These are phyloP conservation scores for Usnea hakonensis DNA, from an alignment of 495 filamentous ascomycete genomes.

Conservation along the genomic window DNA sequence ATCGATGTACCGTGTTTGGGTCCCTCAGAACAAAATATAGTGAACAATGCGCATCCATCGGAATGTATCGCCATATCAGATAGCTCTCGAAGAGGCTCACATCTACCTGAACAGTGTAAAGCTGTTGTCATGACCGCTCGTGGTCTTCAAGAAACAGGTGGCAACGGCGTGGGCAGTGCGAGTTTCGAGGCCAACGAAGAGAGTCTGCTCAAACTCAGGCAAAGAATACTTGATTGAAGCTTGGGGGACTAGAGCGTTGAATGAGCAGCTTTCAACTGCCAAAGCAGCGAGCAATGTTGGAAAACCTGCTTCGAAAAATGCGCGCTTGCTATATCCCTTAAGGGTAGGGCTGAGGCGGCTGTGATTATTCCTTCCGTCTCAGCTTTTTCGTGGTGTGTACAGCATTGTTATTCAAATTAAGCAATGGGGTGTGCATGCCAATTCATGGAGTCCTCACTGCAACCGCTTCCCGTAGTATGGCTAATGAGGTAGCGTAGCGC, in stretches of 20 bases:
- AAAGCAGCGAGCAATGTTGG: neutral
- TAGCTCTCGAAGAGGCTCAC: conserved; percentile 27
- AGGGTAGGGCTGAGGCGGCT: conserved; percentile 10
- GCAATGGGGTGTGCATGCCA: neutral
- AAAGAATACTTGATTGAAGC: conserved; percentile 22
- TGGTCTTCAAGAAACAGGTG: conserved; percentile 12
- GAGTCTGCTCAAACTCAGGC: conserved; percentile 29
- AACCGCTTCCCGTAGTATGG: neutral
- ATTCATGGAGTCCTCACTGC: neutral
- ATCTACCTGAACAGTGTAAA: conserved; percentile 28
- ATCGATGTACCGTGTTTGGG: conserved; percentile 23
- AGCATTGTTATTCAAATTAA: neutral
- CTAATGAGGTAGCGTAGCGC: neutral
- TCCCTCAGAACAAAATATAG: conserved; percentile 39
- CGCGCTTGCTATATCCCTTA: conserved; percentile 17
- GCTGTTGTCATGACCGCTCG: conserved; percentile 22
- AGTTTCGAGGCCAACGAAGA: conserved; percentile 14
- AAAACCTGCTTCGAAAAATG: neutral
- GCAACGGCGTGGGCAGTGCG: conserved; percentile 20
- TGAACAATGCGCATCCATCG: conserved; percentile 25
- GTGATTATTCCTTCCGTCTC: neutral
- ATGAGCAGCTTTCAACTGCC: neutral
- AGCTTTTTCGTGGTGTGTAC: neutral
- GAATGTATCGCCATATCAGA: conserved; percentile 22
- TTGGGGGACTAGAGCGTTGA: neutral